Base-by-base conservation (phyloP, 257 asterid species). In the Craterostigma plantagineum region DNA sequence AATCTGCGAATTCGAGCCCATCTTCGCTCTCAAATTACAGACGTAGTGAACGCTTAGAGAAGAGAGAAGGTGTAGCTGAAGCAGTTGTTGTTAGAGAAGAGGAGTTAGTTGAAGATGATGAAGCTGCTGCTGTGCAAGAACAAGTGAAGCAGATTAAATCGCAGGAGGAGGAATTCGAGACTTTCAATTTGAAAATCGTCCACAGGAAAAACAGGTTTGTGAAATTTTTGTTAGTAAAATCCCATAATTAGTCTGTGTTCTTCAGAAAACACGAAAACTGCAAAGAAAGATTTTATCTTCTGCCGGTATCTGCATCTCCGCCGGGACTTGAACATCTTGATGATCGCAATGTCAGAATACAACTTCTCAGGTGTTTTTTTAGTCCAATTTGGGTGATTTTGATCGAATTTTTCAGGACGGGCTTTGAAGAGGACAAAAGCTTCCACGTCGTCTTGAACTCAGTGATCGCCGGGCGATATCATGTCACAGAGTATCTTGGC, bases 341-440 rank as follows among this genome's bases (percentile, higher is more conserved):
- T n/a, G n/a, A n/a, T n/a, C n/a, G n/a, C n/a, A n/a, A n/a, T n/a
- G n/a, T n/a, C n/a, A n/a, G n/a, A n/a, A 23, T 23, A 2, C 2
- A 23, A 23, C 30, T 23, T 23, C 6, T 23, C 30, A 23, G 2
- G 30, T 23, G 6, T 23, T 23, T 23, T 23, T 6, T 6, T 23
- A 2, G 30, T 6, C 30, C 30, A 23, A 23, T 23, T 23, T 23
- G 2, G 30, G 30, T 23, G 30, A 23, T 23, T 23, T 23, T 23
- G 30, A 23, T 23, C 30, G 30, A 23, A 23, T 57, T 38, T 50
- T 42, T 44, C 75, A 86, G 96, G 68, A 86, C 96, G 66, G 96
- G 96, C 43, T 86, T 86, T 76, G 97, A 86, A 59, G 94, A 86
- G 86, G 97, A 86, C 67, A 86, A 86, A 56, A 81, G 71, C 70